Evolutionary conservation across 192 early-diverging fungal genomes (phyloP), one percentile per base, ranked within the genome.

Genomic region (Backusella luteola): DNA sequence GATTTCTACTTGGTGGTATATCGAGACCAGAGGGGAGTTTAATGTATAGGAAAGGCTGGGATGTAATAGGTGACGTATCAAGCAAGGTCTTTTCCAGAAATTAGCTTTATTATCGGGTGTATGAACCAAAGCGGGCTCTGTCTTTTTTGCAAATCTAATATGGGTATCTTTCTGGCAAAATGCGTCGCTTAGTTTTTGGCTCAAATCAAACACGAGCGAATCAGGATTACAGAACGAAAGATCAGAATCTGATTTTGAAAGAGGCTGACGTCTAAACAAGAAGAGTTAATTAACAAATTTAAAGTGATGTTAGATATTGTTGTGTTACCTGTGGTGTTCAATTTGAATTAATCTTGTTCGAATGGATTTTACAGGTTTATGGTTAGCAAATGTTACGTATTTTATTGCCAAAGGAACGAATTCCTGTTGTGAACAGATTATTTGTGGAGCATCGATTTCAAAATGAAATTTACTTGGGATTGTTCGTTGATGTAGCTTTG

Each of bases 401-500:
- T 81, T 77, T 3, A 81, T 66, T 12, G 76, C 66, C 46, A 74
- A 34, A 11, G 76, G 66, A 26, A 81, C 53, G 39, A 56, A 39
- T 9, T 69, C 75, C 38, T 77, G 76, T 21, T 81, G 76, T 23
- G 77, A 38, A 46, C 76, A 81, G 11, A 77, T 42, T 17, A 77
- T 66, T 17, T 73, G 76, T 5, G 80, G 80, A 11, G 68, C 68
- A 39, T 81, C 76, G 19, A 81, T 71, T 38, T 81, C 80, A 19
- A 77, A 81, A 52, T 81, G 80, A 66, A 81, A 81, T 77, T 77
- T 81, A n/a, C 75, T 72, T n/a, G 80, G 80, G 6, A 81, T 36
- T 2, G 80, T 81, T 32, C 68, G 46, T 38, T 81, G 36, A 36
- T 69, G 74, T 32, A 81, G 29, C 35, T 70, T 67, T 42, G 80